Conservation (phyloP, 768 basidiomycete genomes). For the Phanerochaete sordida region DNA sequence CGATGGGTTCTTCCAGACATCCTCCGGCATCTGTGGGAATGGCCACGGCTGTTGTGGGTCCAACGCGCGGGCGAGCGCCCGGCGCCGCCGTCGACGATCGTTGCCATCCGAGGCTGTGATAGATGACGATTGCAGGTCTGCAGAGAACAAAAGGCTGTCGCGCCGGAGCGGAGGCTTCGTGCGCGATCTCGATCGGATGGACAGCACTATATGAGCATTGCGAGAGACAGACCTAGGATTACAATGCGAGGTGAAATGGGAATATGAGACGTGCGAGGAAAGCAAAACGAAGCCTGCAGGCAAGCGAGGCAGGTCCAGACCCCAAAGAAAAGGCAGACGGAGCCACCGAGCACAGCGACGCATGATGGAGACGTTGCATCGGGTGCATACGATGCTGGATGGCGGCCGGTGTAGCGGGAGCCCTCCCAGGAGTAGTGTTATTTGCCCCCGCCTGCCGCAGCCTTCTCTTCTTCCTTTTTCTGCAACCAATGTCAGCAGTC, state of each 20-base stretch:
- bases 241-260: background rate
- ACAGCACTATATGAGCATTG: background rate
- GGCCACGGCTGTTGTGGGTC: too few species aligned
- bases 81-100: too few species aligned
- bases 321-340: background rate
- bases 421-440: slow-evolving; percentile 21
- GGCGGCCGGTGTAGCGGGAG: slow-evolving; percentile 2
- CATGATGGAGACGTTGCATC: background rate
- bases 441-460: slow-evolving; percentile 21
- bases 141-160: too few species aligned
- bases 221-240: background rate
- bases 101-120: too few species aligned
- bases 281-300: background rate
- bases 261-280: background rate
- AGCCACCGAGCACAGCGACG: background rate
- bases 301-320: background rate
- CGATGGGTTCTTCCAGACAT: too few species aligned
- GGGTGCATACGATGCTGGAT: background rate
- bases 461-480: slow-evolving; percentile 32
- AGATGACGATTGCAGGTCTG: too few species aligned
- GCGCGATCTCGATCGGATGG: too few species aligned
- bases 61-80: too few species aligned
- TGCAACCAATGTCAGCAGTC: slow-evolving; percentile 12
- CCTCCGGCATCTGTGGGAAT: too few species aligned
- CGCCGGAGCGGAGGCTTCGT: too few species aligned